Evolutionary conservation across 2,329 filamentous ascomycete species (phyloP).

Genomic region (Xylaria sp.): DNA sequence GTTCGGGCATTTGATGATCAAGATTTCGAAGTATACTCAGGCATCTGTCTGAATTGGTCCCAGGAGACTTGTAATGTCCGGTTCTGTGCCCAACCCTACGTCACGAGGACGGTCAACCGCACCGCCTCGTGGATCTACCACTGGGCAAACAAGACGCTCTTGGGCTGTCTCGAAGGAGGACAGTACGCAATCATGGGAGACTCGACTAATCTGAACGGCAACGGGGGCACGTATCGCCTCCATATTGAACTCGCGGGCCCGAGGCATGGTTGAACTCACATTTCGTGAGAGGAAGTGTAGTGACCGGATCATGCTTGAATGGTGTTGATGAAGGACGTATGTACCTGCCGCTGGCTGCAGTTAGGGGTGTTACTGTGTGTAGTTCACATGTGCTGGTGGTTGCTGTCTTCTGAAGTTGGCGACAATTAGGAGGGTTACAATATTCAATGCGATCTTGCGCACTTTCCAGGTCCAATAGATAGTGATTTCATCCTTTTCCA

Average conservation of each 20-base stretch:
- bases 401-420: neutral
- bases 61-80: conserved; percentile 36
- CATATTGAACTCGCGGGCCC: conserved; percentile 29
- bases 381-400: no score
- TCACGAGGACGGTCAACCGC: conserved; percentile 35
- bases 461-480: no score
- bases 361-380: neutral
- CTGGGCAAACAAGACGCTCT: conserved; percentile 34
- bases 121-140: conserved; percentile 37
- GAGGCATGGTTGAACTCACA: neutral
- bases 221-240: conserved; percentile 37
- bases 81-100: conserved; percentile 38
- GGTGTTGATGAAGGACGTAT: neutral
- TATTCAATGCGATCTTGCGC: neutral
- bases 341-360: neutral
- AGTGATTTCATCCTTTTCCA: no score
- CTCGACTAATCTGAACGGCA: conserved; percentile 37
- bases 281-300: neutral
- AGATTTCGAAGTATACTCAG: conserved; percentile 33
- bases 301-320: neutral
- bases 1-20: conserved; percentile 30
- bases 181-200: conserved; percentile 37
- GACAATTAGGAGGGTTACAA: neutral
- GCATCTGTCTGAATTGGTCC: conserved; percentile 37
- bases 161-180: conserved; percentile 33